Evolutionary conservation across 495 filamentous ascomycete species (phyloP).

Genomic region (Penicillium desertorum): DNA sequence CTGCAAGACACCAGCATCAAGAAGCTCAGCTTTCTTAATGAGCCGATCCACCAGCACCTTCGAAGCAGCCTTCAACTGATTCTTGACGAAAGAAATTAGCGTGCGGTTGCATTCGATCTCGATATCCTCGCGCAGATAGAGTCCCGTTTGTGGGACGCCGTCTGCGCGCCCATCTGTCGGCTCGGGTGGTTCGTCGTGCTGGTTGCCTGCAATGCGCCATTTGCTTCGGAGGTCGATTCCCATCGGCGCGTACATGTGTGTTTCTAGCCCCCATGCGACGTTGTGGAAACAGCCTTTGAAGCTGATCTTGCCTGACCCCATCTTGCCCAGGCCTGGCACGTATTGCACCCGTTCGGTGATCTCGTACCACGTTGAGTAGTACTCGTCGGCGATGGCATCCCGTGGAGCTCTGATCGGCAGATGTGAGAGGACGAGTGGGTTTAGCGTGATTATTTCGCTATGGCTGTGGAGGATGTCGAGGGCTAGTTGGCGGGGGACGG

Average conservation of each 20-base stretch:
- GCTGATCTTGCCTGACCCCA: conserved; percentile 59
- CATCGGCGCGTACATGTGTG: conserved; percentile 70
- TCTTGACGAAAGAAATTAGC: conserved; percentile 70
- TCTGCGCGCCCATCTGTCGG: conserved; percentile 55
- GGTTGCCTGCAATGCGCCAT: conserved; percentile 59
- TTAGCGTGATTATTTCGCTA: conserved; percentile 75
- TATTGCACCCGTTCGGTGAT: conserved; percentile 66
- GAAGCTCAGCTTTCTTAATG: conserved; percentile 55
- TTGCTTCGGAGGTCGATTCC: conserved; percentile 67
- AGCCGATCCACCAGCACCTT: conserved; percentile 63
- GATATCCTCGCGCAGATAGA: conserved; percentile 76
- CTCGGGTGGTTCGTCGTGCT: conserved; percentile 61
- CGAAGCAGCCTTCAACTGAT: conserved; percentile 70
- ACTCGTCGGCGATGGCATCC: conserved; percentile 64
- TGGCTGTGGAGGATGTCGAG: conserved; percentile 70
- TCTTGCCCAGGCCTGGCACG: conserved; percentile 59
- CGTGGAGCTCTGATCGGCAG: conserved; percentile 61
- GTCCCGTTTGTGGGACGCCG: conserved; percentile 53
- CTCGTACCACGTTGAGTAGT: conserved; percentile 66
- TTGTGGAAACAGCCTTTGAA: conserved; percentile 78
- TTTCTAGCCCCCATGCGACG: conserved; percentile 64
- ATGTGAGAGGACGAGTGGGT: conserved; percentile 72
- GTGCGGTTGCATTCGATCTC: conserved; percentile 74
- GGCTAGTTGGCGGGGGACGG: conserved; percentile 63
- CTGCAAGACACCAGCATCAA: conserved; percentile 32